Evolutionary conservation across 768 basidiomycete genomes (phyloP), one percentile per base, ranked within the genome.

Genomic region (Bullera alba): DNA sequence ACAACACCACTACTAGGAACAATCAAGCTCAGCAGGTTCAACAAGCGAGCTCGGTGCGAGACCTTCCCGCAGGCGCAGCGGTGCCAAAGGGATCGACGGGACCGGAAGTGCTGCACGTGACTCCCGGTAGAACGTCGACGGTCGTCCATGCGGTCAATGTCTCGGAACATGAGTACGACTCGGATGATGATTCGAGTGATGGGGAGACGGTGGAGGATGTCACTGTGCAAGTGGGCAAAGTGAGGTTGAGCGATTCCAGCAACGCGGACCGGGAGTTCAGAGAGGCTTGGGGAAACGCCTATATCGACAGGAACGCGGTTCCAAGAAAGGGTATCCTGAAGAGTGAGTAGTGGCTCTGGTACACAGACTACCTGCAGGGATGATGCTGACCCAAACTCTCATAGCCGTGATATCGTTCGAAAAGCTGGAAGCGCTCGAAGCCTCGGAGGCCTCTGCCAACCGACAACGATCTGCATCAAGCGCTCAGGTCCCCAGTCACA

Each of bases 301-400:
- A 23, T 84, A 92, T 76, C 75, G 80, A 72, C 74, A 78, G 32
- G 75, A 79, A 59, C 63, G 75, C 51, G 14, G 62, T 55, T 56
- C 90, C 88, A 2, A 74, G 81, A 25, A 87, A 79, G 71, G 89
- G 93, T 19, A 96, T 99, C 50, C 74, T 99, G 55, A 99, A 96
- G 77, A 73, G 87, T 87, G 72, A 69, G 83, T 80, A 12, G 21
- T 14, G n/a, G n/a, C 12, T 30, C 21, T 14, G 1, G 43, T 22
- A 1, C 4, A 27, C 14, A 22, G 34, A 10, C n/a, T 5, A 23
- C 23, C 7, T 14, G 7, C 16, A 25, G n/a, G 25, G 50, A 35
- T 19, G 6, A 15, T n/a, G 22, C 47, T 48, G 22, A 48, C 12
- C 1, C 4, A 19, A n/a, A n/a, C n/a, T n/a, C n/a, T n/a, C 19